Conservation (phyloP, 164 flowering plant species). For the Protea cynaroides region DNA sequence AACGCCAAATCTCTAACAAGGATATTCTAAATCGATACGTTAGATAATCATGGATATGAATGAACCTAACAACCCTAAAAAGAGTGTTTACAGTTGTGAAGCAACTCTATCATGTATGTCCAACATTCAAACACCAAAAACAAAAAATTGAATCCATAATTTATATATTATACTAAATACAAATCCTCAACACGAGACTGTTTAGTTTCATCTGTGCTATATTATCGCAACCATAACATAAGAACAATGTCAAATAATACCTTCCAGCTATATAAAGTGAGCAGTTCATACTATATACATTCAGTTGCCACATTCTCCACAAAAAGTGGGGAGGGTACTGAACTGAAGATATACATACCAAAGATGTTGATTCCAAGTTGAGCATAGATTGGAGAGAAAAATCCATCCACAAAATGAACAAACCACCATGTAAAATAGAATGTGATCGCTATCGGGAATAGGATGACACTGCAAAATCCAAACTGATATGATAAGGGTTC, state of each 20-base stretch:
- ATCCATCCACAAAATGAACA: constrained; percentile 74
- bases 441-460: constrained; percentile 73
- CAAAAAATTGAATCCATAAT: no score
- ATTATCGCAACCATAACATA: neutral
- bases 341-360: constrained; percentile 35
- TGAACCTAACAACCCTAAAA: no score
- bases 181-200: no score
- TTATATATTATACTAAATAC: no score
- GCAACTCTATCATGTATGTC: no score
- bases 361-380: constrained; percentile 76
- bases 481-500: constrained; percentile 5
- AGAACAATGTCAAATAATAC: neutral
- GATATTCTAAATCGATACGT: no score
- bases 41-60: no score
- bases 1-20: no score
- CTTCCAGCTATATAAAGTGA: neutral
- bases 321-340: neutral
- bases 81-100: no score
- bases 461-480: constrained; percentile 59
- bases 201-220: neutral
- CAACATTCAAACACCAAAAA: no score
- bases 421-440: constrained; percentile 87
- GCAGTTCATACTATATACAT: neutral
- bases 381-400: constrained; percentile 75
- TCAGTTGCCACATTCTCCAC: neutral